A percentile compares a stretch with the other conserved stretches of the same genome.
Evolutionary conservation across 148 eudicot species (phyloP).

Genomic region (Simmondsia chinensis): DNA sequence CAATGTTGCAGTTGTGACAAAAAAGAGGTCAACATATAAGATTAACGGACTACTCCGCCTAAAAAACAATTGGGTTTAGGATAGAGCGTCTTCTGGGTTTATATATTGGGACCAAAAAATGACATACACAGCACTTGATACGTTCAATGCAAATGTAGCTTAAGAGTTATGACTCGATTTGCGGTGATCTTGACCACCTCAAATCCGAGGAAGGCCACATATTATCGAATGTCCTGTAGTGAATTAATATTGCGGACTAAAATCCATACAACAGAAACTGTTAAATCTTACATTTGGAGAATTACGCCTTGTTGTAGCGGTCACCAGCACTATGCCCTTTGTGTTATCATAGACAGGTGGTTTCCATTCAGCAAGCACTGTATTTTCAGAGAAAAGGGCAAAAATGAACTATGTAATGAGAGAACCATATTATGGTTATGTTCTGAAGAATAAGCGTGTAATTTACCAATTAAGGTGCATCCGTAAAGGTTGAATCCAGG

Average conservation of each 20-base stretch:
- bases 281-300: conserved; percentile 89
- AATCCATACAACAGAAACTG: too few relatives aligned
- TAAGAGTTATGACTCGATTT: too few relatives aligned
- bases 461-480: conserved; percentile 85
- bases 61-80: too few relatives aligned
- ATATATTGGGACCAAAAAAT: too few relatives aligned
- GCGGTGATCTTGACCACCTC: background rate
- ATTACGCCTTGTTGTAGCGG: conserved; percentile 93
- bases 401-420: too few relatives aligned
- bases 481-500: conserved; percentile 91
- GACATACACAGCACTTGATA: too few relatives aligned
- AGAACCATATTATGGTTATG: too few relatives aligned
- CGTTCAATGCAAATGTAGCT: too few relatives aligned
- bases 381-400: conserved; percentile 2
- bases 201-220: background rate
- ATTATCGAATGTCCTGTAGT: background rate
- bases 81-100: too few relatives aligned
- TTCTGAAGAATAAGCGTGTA: conserved; percentile 1
- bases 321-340: conserved; percentile 78
- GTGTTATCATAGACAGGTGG: conserved; percentile 95
- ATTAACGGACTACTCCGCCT: too few relatives aligned
- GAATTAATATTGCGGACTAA: background rate
- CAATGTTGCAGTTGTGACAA: too few relatives aligned
- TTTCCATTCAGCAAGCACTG: conserved; percentile 99
- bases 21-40: too few relatives aligned